A percentile compares a stretch with the other conserved stretches of the same genome.
phyloP scores from a whole-genome alignment of 2,329 filamentous ascomycete species.

The Neonectria faginata region DNA sequence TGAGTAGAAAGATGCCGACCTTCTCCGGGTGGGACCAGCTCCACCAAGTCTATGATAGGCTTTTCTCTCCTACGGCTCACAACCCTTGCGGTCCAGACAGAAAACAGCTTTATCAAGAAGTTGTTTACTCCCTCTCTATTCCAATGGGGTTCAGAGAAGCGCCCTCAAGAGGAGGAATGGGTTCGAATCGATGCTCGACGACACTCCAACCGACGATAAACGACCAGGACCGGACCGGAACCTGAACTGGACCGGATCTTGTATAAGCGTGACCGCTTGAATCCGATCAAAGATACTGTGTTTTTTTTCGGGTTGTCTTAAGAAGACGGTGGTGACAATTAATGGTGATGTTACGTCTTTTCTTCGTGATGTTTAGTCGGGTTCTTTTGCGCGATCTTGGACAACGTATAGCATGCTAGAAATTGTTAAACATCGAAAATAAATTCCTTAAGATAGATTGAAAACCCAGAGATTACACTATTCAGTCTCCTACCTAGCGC shows the following conservation, averaged over 20 bases:
- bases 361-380: too few relatives aligned
- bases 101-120: background rate
- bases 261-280: background rate
- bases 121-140: background rate
- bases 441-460: too few relatives aligned
- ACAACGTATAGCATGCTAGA: too few relatives aligned
- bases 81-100: background rate
- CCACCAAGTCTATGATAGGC: background rate
- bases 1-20: too few relatives aligned
- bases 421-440: too few relatives aligned
- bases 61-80: background rate
- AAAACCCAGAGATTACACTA: too few relatives aligned
- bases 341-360: too few relatives aligned
- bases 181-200: slow-evolving; percentile 2
- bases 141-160: background rate
- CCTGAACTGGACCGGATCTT: background rate
- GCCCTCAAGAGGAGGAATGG: slow-evolving; percentile 2
- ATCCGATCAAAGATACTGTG: background rate
- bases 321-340: background rate
- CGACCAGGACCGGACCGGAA: background rate
- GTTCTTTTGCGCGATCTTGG: too few relatives aligned
- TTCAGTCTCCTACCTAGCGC: too few relatives aligned
- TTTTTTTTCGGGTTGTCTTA: background rate
- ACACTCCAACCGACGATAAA: background rate
- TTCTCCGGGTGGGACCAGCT: slow-evolving; percentile 35